Conservation (phyloP, 306 rosid genomes). For the Fagus sylvatica region DNA sequence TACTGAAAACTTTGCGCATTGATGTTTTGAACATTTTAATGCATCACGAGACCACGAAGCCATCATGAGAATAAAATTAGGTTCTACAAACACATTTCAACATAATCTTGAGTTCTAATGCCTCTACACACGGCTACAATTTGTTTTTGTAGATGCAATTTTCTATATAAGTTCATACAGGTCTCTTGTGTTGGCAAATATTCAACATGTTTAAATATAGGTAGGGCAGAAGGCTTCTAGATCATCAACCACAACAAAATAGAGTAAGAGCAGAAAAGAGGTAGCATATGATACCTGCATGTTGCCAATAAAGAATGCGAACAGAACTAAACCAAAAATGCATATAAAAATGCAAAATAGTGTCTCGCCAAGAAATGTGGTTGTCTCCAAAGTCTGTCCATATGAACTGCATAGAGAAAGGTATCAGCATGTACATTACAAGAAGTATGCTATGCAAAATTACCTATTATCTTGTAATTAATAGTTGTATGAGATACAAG, state of each 20-base stretch:
- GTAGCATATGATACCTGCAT: slow-evolving; percentile 61
- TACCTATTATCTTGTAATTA: background rate
- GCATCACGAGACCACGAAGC: no score
- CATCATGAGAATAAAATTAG: no score
- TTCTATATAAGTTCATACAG: no score
- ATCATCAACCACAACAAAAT: background rate
- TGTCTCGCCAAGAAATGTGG: slow-evolving; percentile 68
- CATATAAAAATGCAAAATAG: slow-evolving; percentile 61
- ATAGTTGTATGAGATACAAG: background rate
- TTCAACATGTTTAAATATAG: no score
- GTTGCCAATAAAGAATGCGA: slow-evolving; percentile 80
- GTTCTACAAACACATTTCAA: background rate
- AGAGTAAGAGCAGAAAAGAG: background rate
- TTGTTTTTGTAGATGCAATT: no score
- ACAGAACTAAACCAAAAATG: slow-evolving; percentile 64
- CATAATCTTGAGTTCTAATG: background rate
- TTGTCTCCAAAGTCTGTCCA: slow-evolving; percentile 74
- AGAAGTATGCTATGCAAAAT: background rate
- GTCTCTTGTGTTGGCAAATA: no score
- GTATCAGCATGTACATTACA: background rate
- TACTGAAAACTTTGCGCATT: background rate
- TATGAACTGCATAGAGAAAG: slow-evolving; percentile 56
- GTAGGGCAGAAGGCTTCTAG: background rate
- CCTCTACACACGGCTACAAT: no score
- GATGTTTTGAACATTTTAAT: no score